phyloP scores from a whole-genome alignment of 768 basidiomycete genomes.

The Neoboletus magnificus region DNA sequence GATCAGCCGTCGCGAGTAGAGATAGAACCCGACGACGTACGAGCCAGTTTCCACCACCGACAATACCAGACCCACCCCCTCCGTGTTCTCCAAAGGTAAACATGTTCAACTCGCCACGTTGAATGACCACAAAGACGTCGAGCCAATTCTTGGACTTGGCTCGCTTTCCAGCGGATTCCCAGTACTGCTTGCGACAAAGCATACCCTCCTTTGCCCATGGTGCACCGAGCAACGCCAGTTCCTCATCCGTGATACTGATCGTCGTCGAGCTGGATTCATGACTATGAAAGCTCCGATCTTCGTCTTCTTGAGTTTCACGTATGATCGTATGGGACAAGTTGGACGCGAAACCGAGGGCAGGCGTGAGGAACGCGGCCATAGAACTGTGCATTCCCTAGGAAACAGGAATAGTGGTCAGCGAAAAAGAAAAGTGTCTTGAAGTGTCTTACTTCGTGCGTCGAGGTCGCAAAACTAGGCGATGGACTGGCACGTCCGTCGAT shows the following conservation, averaged over 20 bases:
- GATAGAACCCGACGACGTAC: slow-evolving; percentile 47
- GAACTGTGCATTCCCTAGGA: slow-evolving; percentile 58
- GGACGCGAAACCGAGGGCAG: slow-evolving; percentile 93
- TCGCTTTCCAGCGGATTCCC: slow-evolving; percentile 80
- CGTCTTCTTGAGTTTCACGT: slow-evolving; percentile 87
- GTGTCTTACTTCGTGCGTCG: slow-evolving; percentile 68
- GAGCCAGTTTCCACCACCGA: slow-evolving; percentile 98
- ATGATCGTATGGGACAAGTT: slow-evolving; percentile 97
- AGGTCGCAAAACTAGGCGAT: slow-evolving; percentile 87
- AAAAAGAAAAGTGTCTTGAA: background rate
- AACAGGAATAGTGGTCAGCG: slow-evolving; percentile 10
- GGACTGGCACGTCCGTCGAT: slow-evolving; percentile 91
- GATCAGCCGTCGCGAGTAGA: slow-evolving; percentile 11
- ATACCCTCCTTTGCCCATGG: slow-evolving; percentile 99
- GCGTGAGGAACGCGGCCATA: slow-evolving; percentile 68
- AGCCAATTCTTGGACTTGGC: slow-evolving; percentile 90
- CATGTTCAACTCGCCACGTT: slow-evolving; percentile 92
- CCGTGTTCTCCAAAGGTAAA: slow-evolving; percentile 86
- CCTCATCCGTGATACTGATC: slow-evolving; percentile 91
- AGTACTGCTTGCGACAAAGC: slow-evolving; percentile 91
- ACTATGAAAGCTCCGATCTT: slow-evolving; percentile 67
- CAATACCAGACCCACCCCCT: slow-evolving; percentile 55
- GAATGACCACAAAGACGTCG: slow-evolving; percentile 94
- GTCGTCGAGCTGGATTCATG: slow-evolving; percentile 63
- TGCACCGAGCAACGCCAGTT: slow-evolving; percentile 89